These are phyloP conservation scores for Dryas octopetala DNA, from an alignment of 306 rosid genomes.

Conservation along the genomic window DNA sequence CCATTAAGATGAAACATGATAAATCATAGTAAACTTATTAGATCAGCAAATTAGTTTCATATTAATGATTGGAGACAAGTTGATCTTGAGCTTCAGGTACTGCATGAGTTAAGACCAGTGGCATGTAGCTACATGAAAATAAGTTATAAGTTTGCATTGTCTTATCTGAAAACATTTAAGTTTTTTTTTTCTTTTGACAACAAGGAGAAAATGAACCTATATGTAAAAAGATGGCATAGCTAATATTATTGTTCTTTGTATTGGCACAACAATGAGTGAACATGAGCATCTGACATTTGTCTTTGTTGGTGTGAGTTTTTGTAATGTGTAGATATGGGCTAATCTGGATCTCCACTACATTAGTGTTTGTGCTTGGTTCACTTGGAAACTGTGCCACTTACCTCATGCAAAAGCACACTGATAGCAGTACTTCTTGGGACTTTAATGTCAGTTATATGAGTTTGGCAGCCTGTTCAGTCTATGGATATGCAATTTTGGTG, in stretches of 20 bases:
- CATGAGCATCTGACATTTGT: constrained; percentile 19
- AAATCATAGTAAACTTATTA: neutral
- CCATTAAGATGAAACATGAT: neutral
- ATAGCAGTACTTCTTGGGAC: constrained; percentile 60
- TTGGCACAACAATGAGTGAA: constrained; percentile 20
- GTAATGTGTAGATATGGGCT: constrained; percentile 55
- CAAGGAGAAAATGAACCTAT: neutral
- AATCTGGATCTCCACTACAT: constrained; percentile 90
- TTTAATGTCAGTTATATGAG: constrained; percentile 81
- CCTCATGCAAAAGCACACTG: constrained; percentile 63
- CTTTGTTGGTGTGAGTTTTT: constrained; percentile 22
- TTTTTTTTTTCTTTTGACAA: neutral
- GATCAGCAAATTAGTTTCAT: neutral
- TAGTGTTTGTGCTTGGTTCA: constrained; percentile 83
- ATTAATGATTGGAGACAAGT: neutral
- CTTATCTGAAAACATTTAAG: neutral
- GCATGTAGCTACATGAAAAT: too few relatives aligned
- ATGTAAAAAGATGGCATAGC: neutral
- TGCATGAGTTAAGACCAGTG: too few relatives aligned
- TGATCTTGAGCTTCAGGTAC: too few relatives aligned
- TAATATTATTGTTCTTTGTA: neutral
- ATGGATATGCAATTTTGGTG: constrained; percentile 78
- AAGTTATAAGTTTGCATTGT: constrained; percentile 1
- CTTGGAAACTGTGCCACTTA: constrained; percentile 95
- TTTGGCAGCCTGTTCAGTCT: constrained; percentile 75